phyloP scores from a whole-genome alignment of 1,139 yeast genomes.

The Protomyces inundatus region DNA sequence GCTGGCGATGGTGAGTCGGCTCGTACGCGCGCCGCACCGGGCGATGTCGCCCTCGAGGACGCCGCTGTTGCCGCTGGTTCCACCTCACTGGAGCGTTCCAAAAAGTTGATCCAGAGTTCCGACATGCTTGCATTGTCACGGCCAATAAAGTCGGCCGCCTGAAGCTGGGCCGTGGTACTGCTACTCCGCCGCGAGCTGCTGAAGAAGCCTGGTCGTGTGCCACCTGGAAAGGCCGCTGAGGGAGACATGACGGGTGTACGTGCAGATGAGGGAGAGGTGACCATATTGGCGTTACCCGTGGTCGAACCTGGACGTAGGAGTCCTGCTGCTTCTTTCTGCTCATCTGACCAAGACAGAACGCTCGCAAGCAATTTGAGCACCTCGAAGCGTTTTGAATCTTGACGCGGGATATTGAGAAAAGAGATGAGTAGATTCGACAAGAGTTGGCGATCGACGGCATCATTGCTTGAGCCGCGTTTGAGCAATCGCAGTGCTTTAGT shows the following conservation, averaged over 20 bases:
- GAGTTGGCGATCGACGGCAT: slow-evolving; percentile 66
- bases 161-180: slow-evolving; percentile 11
- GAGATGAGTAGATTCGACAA: slow-evolving; percentile 80
- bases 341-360: slow-evolving; percentile 82
- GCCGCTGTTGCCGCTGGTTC: not conserved
- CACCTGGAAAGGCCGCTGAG: not conserved
- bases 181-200: not conserved
- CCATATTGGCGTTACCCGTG: not conserved
- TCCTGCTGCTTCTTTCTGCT: slow-evolving; percentile 77
- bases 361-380: slow-evolving; percentile 79
- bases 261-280: not conserved
- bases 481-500: slow-evolving; percentile 83
- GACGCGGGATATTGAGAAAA: slow-evolving; percentile 81
- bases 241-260: not conserved
- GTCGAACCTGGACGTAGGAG: slow-evolving; percentile 37
- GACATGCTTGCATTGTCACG: slow-evolving; percentile 30
- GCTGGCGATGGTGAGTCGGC: not conserved
- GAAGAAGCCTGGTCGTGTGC: not conserved
- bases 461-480: slow-evolving; percentile 54
- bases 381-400: slow-evolving; percentile 90
- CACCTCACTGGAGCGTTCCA: slow-evolving; percentile 14
- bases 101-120: slow-evolving; percentile 31
- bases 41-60: not conserved
- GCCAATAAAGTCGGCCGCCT: slow-evolving; percentile 25
- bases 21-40: not conserved